Percentiles rank a stretch among this genome's conserved stretches.
phyloP scores from a whole-genome alignment of 1,139 yeast species.

The Sugiyamaella paludigena region DNA sequence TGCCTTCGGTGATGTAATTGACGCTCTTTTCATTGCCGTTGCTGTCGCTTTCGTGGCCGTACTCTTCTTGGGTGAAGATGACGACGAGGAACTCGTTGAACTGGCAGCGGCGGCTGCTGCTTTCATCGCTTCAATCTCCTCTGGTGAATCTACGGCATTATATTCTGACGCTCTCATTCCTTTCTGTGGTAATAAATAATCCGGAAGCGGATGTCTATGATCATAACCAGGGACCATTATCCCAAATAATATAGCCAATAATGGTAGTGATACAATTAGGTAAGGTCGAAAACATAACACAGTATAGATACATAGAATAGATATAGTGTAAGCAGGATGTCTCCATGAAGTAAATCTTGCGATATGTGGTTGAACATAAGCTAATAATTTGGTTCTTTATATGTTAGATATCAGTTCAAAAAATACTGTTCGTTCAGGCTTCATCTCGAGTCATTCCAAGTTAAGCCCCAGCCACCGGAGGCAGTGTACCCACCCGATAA shows the following conservation, averaged over 20 bases:
- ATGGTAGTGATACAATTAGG: conserved; percentile 61
- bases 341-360: conserved; percentile 34
- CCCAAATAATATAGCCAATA: conserved; percentile 54
- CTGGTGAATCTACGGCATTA: conserved; percentile 4
- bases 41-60: conserved; percentile 1
- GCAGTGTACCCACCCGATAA: too few relatives aligned
- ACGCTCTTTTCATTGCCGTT: conserved; percentile 2
- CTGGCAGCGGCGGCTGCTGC: neutral
- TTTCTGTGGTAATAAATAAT: conserved; percentile 18
- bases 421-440: too few relatives aligned
- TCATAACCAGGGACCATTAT: conserved; percentile 71
- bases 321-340: conserved; percentile 37
- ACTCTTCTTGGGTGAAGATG: neutral
- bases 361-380: conserved; percentile 26
- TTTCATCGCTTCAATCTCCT: conserved; percentile 7
- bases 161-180: conserved; percentile 16
- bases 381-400: conserved; percentile 21
- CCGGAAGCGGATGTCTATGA: conserved; percentile 53
- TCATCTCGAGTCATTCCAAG: too few relatives aligned
- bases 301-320: conserved; percentile 36
- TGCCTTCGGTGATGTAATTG: conserved; percentile 5
- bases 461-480: too few relatives aligned
- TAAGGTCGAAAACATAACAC: conserved; percentile 59
- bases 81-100: neutral
- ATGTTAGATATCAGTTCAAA: neutral